phyloP scores from a whole-genome alignment of 768 basidiomycete species.

The Cytidiella melzeri region DNA sequence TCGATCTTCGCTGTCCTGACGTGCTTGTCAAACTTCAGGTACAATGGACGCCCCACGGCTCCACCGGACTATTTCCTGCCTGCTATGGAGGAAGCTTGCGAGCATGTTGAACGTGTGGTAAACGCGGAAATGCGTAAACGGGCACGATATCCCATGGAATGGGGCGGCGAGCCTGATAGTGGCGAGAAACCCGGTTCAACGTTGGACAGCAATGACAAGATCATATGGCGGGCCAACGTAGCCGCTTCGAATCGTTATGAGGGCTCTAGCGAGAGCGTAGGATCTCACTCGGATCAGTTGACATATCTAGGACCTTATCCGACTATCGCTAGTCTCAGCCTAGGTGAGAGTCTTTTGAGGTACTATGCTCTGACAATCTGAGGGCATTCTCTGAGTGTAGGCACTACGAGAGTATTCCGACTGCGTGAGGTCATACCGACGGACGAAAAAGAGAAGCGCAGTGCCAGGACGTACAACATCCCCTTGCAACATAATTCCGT shows the following conservation, averaged over 20 bases:
- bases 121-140: conserved; percentile 64
- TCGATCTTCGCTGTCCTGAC: too few species aligned
- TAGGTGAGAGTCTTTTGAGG: conserved; percentile 37
- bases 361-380: conserved; percentile 72
- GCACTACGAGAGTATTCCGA: conserved; percentile 64
- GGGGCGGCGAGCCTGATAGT: conserved; percentile 34
- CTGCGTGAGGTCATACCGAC: conserved; percentile 72
- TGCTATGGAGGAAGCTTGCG: conserved; percentile 76
- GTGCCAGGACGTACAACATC: conserved; percentile 70
- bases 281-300: conserved; percentile 76
- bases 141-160: conserved; percentile 59
- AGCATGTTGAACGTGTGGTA: conserved; percentile 61
- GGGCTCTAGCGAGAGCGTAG: conserved; percentile 77
- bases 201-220: neutral
- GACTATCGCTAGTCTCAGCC: conserved; percentile 79
- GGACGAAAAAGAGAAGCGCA: conserved; percentile 48
- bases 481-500: conserved; percentile 41
- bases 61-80: conserved; percentile 52
- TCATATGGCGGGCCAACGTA: conserved; percentile 73
- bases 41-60: conserved; percentile 65
- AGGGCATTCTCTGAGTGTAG: conserved; percentile 27
- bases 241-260: conserved; percentile 83
- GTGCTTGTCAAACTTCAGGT: conserved; percentile 40
- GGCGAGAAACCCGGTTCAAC: conserved; percentile 10
- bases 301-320: conserved; percentile 81